Evolutionary conservation across 345 rosid genomes (phyloP).

Genomic region (Heritiera fomes): DNA sequence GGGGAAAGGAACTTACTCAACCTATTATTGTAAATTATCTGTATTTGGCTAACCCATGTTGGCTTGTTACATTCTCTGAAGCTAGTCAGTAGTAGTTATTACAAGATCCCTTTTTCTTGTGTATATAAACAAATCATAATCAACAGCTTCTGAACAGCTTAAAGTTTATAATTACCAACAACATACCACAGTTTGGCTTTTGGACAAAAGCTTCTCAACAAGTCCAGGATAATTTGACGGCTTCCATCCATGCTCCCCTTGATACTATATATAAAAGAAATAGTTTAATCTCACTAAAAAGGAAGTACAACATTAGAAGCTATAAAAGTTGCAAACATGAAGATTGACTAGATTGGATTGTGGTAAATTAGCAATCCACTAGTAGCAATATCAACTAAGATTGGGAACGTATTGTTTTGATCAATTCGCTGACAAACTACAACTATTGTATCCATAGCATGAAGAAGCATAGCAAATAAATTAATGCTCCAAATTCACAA

Average conservation of each 20-base stretch:
- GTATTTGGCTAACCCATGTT: neutral
- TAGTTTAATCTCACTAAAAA: neutral
- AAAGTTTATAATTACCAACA: conserved; percentile 17
- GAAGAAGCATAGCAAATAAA: neutral
- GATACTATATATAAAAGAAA: conserved; percentile 57
- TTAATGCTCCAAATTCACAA: neutral
- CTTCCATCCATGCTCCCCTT: conserved; percentile 86
- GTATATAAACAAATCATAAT: neutral
- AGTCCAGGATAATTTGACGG: conserved; percentile 85
- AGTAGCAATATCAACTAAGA: neutral
- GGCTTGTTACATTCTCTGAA: neutral
- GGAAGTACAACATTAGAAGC: neutral
- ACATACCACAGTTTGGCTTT: conserved; percentile 96
- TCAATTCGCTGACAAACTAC: conserved; percentile 4
- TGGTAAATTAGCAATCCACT: neutral
- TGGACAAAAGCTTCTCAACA: conserved; percentile 84
- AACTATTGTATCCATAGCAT: neutral
- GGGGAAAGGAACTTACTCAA: neutral
- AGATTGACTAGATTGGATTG: neutral
- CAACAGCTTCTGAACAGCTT: neutral
- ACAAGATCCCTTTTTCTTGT: neutral
- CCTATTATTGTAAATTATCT: neutral
- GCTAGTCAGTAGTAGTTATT: neutral
- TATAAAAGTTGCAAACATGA: neutral
- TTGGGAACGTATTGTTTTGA: neutral